Evolutionary conservation across 306 rosid species (phyloP).

Genomic region (Calophaca sinica): DNA sequence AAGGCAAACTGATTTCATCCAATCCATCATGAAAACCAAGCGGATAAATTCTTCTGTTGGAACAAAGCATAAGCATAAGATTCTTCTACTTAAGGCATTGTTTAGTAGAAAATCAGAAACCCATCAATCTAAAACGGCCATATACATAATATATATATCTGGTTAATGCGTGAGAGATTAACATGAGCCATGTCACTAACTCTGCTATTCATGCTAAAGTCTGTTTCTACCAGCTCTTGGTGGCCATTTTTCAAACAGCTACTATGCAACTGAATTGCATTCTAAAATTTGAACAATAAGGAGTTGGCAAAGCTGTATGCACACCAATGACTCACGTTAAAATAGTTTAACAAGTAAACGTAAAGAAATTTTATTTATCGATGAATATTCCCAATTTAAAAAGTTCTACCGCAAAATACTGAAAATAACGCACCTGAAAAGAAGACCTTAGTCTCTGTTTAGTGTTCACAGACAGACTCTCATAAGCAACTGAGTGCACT

Average conservation of each 20-base stretch:
- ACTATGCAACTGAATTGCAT: constrained; percentile 38
- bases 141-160: no score
- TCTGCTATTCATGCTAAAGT: constrained; percentile 20
- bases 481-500: not conserved
- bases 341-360: constrained; percentile 14
- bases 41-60: constrained; percentile 27
- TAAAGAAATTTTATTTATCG: not conserved
- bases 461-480: not conserved
- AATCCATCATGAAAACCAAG: constrained; percentile 34
- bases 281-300: constrained; percentile 2
- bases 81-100: not conserved
- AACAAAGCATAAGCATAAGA: constrained; percentile 17
- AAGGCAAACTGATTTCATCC: constrained; percentile 7
- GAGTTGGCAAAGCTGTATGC: not conserved
- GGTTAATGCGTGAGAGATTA: constrained; percentile 14
- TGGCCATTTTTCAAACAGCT: constrained; percentile 42
- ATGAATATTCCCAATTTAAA: not conserved
- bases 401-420: not conserved
- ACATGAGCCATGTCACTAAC: not conserved
- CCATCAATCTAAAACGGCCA: no score
- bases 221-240: constrained; percentile 16
- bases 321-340: constrained; percentile 4
- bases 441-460: not conserved
- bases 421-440: constrained; percentile 40
- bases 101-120: no score